phyloP scores from a whole-genome alignment of 2,329 filamentous ascomycete genomes.

The Diaporthe batatas region DNA sequence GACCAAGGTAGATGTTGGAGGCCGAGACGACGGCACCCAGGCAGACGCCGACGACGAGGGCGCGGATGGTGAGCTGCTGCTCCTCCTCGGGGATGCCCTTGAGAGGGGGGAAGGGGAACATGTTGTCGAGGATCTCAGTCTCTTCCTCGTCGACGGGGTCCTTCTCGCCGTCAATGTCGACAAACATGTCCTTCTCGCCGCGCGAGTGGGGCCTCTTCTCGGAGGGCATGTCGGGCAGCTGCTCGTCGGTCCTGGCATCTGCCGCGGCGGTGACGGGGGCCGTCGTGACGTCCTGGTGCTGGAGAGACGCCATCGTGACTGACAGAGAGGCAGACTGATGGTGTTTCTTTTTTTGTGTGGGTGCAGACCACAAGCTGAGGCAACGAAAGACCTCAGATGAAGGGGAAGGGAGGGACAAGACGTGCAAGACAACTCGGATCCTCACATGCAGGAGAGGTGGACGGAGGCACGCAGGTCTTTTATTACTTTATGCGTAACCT shows the following conservation, averaged over 20 bases:
- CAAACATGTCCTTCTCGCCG: constrained; percentile 28
- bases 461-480: neutral
- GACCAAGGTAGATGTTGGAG: constrained; percentile 47
- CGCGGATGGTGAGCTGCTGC: constrained; percentile 21
- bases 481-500: neutral
- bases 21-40: constrained; percentile 20
- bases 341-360: too few species aligned
- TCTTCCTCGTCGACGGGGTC: neutral
- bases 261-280: constrained; percentile 24
- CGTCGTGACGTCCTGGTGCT: constrained; percentile 16
- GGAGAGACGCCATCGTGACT: constrained; percentile 26
- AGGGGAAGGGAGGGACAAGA: neutral
- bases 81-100: constrained; percentile 23
- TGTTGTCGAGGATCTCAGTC: constrained; percentile 26
- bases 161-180: constrained; percentile 25
- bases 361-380: neutral
- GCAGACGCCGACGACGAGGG: constrained; percentile 11
- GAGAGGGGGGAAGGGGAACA: constrained; percentile 18
- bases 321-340: too few species aligned
- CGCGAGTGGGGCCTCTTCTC: constrained; percentile 18
- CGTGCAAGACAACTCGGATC: too few species aligned
- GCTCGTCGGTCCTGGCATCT: constrained; percentile 9
- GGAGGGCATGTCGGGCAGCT: neutral
- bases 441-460: neutral
- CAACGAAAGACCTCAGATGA: neutral